Evolutionary conservation across 495 filamentous ascomycete species (phyloP).

Genomic region (Antarctomyces pellizariae): DNA sequence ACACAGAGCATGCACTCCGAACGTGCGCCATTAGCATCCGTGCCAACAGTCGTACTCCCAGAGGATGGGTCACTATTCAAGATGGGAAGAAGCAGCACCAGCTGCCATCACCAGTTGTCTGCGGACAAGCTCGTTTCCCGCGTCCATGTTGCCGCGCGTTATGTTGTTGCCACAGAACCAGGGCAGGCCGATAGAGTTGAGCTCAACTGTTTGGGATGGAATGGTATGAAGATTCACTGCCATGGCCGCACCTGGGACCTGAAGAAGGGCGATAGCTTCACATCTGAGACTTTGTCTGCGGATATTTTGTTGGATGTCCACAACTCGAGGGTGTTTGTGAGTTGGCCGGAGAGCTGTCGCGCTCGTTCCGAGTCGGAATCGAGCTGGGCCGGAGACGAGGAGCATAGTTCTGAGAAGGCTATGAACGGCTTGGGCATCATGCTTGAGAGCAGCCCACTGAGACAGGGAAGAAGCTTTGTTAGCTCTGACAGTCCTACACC

Average conservation of each 20-base stretch:
- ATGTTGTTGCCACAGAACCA: conserved; percentile 34
- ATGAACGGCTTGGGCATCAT: too few species aligned
- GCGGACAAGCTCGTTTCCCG: conserved; percentile 79
- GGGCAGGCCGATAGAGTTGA: conserved; percentile 36
- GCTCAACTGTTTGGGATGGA: conserved; percentile 85
- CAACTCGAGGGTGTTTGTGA: conserved; percentile 67
- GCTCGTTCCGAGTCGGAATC: too few species aligned
- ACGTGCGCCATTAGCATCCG: conserved; percentile 57
- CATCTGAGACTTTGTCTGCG: conserved; percentile 66
- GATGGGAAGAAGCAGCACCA: conserved; percentile 83
- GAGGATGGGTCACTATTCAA: conserved; percentile 57
- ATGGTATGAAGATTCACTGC: conserved; percentile 82
- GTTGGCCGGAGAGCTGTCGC: conserved; percentile 66
- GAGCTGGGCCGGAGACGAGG: conserved; percentile 12
- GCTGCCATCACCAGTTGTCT: conserved; percentile 77
- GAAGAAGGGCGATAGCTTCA: conserved; percentile 70
- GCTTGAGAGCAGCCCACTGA: too few species aligned
- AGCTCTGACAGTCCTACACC: too few species aligned
- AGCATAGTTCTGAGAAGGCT: too few species aligned
- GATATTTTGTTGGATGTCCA: conserved; percentile 95
- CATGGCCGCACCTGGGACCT: conserved; percentile 72
- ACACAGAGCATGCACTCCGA: conserved; percentile 52
- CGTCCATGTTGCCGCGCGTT: conserved; percentile 74
- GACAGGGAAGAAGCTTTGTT: too few species aligned
- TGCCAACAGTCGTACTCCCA: conserved; percentile 61